Evolutionary conservation across 2,329 filamentous ascomycete species (phyloP).

Genomic region (Clonostachys rosea): DNA sequence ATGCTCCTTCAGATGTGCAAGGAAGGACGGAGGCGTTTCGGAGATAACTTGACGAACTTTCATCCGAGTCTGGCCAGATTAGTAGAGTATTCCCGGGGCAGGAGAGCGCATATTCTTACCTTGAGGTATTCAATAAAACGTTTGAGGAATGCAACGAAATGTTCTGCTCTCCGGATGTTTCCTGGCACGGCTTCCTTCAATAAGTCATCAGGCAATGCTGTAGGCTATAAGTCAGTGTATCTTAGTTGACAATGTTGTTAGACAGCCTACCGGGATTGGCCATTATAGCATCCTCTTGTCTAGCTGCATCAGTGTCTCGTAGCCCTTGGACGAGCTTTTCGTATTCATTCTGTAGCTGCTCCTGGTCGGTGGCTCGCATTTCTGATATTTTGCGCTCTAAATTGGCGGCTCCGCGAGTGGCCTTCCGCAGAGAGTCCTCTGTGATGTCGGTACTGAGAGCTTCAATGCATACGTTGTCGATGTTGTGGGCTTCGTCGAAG

Average conservation of each 20-base stretch:
- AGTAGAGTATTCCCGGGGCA: background rate
- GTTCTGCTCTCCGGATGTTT: constrained; percentile 92
- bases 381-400: constrained; percentile 87
- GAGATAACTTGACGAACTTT: constrained; percentile 97
- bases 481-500: constrained; percentile 98
- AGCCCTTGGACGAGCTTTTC: constrained; percentile 91
- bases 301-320: constrained; percentile 79
- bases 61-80: constrained; percentile 70
- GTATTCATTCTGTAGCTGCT: constrained; percentile 93
- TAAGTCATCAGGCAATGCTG: constrained; percentile 83
- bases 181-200: constrained; percentile 94
- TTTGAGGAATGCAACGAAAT: constrained; percentile 92
- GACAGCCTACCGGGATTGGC: constrained; percentile 65
- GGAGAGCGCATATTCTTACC: constrained; percentile 22
- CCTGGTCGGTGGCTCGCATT: constrained; percentile 93
- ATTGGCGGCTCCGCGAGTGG: constrained; percentile 84
- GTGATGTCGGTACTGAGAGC: constrained; percentile 95
- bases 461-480: constrained; percentile 99
- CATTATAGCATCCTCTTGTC: constrained; percentile 95
- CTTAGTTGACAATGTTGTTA: background rate
- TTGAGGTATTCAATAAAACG: constrained; percentile 97
- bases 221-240: constrained; percentile 8
- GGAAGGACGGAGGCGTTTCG: constrained; percentile 90
- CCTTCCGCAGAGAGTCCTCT: constrained; percentile 88
- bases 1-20: constrained; percentile 87